These are phyloP conservation scores for Tephrocybe sp. DNA, from an alignment of 768 basidiomycete species.

Conservation along the genomic window DNA sequence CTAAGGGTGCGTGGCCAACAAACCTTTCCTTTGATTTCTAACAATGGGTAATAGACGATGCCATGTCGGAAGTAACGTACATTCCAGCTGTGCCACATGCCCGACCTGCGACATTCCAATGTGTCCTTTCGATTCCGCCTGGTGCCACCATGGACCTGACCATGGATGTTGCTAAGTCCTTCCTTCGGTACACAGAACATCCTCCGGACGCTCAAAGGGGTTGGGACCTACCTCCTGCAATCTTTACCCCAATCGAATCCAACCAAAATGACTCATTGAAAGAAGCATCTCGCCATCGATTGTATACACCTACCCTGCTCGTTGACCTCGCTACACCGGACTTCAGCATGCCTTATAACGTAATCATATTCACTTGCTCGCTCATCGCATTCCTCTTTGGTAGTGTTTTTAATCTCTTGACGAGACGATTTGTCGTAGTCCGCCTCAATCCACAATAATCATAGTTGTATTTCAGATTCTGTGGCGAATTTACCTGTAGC, in stretches of 20 bases:
- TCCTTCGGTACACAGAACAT: constrained; percentile 93
- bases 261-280: constrained; percentile 17
- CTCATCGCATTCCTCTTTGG: constrained; percentile 93
- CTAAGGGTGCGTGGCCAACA: constrained; percentile 38
- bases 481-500: constrained; percentile 1
- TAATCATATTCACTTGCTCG: constrained; percentile 94
- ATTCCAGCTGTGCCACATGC: constrained; percentile 63
- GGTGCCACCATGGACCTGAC: constrained; percentile 60
- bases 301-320: constrained; percentile 82
- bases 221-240: constrained; percentile 88
- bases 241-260: constrained; percentile 51
- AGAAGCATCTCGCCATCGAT: constrained; percentile 29
- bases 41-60: constrained; percentile 44
- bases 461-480: not conserved
- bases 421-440: constrained; percentile 74
- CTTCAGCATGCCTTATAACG: constrained; percentile 99
- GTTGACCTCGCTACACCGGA: constrained; percentile 97
- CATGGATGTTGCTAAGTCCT: constrained; percentile 79
- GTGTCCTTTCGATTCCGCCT: constrained; percentile 69
- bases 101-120: constrained; percentile 80
- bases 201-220: constrained; percentile 95
- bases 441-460: constrained; percentile 21
- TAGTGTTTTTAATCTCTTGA: constrained; percentile 84
- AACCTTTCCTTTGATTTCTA: not conserved
- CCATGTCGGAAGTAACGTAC: constrained; percentile 69